Evolutionary conservation across 768 basidiomycete species (phyloP).

Genomic region (Lactarius quietus): DNA sequence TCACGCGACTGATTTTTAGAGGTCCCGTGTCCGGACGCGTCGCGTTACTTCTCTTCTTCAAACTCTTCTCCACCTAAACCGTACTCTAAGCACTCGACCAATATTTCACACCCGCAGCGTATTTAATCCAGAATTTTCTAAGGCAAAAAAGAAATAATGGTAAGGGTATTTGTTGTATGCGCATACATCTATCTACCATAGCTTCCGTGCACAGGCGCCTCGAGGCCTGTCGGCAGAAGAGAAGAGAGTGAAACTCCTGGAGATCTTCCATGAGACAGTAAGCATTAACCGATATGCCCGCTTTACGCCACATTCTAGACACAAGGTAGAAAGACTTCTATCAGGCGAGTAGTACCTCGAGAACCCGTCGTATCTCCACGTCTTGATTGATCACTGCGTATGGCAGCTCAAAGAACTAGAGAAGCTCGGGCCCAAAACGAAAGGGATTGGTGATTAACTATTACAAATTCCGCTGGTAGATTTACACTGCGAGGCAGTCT

Average conservation of each 20-base stretch:
- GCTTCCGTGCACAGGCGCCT: constrained; percentile 14
- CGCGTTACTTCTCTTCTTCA: background rate
- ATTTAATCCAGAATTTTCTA: background rate
- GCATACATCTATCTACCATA: constrained; percentile 9
- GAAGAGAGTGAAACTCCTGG: constrained; percentile 82
- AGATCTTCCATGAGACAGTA: constrained; percentile 93
- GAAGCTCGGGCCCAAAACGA: constrained; percentile 82
- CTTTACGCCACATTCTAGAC: background rate
- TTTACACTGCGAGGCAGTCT: constrained; percentile 46
- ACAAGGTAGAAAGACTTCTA: constrained; percentile 73
- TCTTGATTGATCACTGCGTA: background rate
- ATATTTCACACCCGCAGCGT: background rate
- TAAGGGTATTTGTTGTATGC: background rate
- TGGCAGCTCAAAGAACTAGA: constrained; percentile 85
- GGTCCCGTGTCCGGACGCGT: background rate
- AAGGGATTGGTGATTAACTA: constrained; percentile 70
- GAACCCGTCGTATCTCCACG: background rate
- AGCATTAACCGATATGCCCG: constrained; percentile 6
- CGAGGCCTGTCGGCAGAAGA: constrained; percentile 81
- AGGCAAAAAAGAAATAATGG: background rate
- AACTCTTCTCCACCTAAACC: background rate
- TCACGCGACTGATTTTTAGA: constrained; percentile 13
- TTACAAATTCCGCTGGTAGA: background rate
- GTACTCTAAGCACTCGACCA: background rate
- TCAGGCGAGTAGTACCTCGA: constrained; percentile 41